A percentile compares a stretch with the other conserved stretches of the same genome.
These are phyloP conservation scores for Cladobotryum protrusum DNA, from an alignment of 2,329 filamentous ascomycete species.

Conservation along the genomic window DNA sequence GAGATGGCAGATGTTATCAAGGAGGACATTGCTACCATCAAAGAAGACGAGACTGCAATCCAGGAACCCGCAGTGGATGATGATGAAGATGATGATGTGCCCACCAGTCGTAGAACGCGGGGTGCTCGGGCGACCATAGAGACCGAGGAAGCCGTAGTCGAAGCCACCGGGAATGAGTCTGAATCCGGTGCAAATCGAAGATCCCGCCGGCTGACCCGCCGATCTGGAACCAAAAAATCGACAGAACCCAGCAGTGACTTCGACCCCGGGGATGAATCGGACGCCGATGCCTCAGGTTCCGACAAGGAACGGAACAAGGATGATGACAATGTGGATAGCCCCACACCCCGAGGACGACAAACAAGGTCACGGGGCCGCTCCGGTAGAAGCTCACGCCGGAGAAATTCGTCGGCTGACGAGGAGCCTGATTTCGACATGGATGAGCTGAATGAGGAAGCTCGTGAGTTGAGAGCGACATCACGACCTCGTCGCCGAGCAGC, in stretches of 20 bases:
- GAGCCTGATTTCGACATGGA: slow-evolving; percentile 55
- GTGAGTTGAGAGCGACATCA: slow-evolving; percentile 53
- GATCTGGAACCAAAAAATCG: slow-evolving; percentile 37
- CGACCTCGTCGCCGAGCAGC: slow-evolving; percentile 44
- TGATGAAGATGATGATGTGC: slow-evolving; percentile 45
- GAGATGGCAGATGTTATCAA: slow-evolving; percentile 21
- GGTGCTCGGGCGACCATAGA: slow-evolving; percentile 30
- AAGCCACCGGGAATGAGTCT: slow-evolving; percentile 22
- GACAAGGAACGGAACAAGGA: slow-evolving; percentile 35
- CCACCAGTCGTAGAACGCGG: slow-evolving; percentile 41
- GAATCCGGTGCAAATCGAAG: slow-evolving; percentile 25
- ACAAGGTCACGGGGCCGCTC: slow-evolving; percentile 34
- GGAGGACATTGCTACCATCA: slow-evolving; percentile 8
- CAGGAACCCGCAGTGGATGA: slow-evolving; percentile 25
- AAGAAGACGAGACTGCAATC: slow-evolving; percentile 11
- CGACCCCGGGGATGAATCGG: slow-evolving; percentile 54
- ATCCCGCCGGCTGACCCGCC: slow-evolving; percentile 43
- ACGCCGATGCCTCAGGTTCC: slow-evolving; percentile 44
- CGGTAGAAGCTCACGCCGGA: slow-evolving; percentile 42
- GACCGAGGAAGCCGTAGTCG: slow-evolving; percentile 15
- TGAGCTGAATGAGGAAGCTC: slow-evolving; percentile 60
- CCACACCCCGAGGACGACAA: slow-evolving; percentile 44
- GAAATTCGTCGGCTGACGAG: slow-evolving; percentile 49
- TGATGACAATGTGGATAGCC: slow-evolving; percentile 44
- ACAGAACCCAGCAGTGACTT: slow-evolving; percentile 55